A percentile compares a stretch with the other conserved stretches of the same genome.
Conservation (phyloP, 2,329 filamentous ascomycete species). For the Sarocladium brachiariae region DNA sequence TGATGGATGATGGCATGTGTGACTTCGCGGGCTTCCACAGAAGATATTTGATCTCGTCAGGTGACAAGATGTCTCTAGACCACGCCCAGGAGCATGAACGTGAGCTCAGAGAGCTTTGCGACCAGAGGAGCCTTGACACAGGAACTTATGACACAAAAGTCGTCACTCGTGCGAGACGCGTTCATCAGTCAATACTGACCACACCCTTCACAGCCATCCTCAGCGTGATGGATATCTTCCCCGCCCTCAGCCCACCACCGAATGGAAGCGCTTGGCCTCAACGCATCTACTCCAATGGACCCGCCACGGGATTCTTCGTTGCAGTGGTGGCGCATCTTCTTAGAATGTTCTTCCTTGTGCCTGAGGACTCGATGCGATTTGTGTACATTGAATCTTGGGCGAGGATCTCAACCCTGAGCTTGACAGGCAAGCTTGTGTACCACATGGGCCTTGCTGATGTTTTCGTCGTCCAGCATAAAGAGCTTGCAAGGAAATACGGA, state of each 20-base stretch:
- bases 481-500: slow-evolving; percentile 44
- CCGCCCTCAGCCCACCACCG: slow-evolving; percentile 31
- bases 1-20: slow-evolving; percentile 58
- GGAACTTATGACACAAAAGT: slow-evolving; percentile 57
- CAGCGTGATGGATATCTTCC: slow-evolving; percentile 55
- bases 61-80: slow-evolving; percentile 60
- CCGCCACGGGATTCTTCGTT: slow-evolving; percentile 78
- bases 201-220: slow-evolving; percentile 61
- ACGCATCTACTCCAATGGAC: slow-evolving; percentile 78
- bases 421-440: slow-evolving; percentile 74
- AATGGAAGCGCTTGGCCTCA: background rate
- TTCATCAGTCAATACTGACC: slow-evolving; percentile 74
- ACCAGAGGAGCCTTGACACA: slow-evolving; percentile 14
- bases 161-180: slow-evolving; percentile 69
- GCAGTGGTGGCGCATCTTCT: slow-evolving; percentile 42
- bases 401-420: slow-evolving; percentile 70
- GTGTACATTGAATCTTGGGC: slow-evolving; percentile 94
- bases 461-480: slow-evolving; percentile 76
- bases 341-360: slow-evolving; percentile 38
- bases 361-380: slow-evolving; percentile 55
- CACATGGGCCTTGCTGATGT: slow-evolving; percentile 60
- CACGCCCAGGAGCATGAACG: slow-evolving; percentile 54
- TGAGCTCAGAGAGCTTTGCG: slow-evolving; percentile 21
- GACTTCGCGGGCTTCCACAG: slow-evolving; percentile 52
- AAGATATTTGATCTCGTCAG: slow-evolving; percentile 74